Base-by-base conservation (phyloP, 2,329 filamentous ascomycete species). In the Diaporthe velutina region DNA sequence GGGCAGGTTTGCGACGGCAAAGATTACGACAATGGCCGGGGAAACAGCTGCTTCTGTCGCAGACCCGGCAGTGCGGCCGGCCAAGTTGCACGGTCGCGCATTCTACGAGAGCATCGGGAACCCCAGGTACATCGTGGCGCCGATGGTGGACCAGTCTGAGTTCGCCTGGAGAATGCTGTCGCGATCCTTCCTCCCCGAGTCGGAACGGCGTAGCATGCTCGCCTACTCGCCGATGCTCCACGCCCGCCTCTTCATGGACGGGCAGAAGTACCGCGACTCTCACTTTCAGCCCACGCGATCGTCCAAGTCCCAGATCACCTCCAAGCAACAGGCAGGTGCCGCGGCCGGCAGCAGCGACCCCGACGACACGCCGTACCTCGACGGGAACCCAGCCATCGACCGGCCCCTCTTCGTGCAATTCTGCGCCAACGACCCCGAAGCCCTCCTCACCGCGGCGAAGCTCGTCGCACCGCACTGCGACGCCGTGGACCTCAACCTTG, bases 131-230 rank as follows among this genome's bases (percentile, higher is more conserved):
- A 91, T 99, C 40, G 90, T 99, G 73, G 97, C 97, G 45, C 97
- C 97, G 48, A 99, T 99, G 97, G 97, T 99, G 30, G 96, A 99
- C 81, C 95, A 98, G 83, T 98, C 95, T 42, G 97, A 99, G 87
- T 98, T 98, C 86, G 97, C 96, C 80, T 99, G 97, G 97, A 94
- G 97, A 79, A 93, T 98, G 89, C 92, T 99, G 78, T 94, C 94
- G n/a, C 93, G 97, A 79, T 98, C 96, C 9, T 98, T 98, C 84
- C 91, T 98, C 79, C 89, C 94, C 1, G 84, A 92, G 8, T 86
- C 91, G 66, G 87, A 92, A 71, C 89, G 91, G 60, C 87, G 88
- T 72, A 89, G 88, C 30, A 86, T 98, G 45, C 90, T 98, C 58
- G 94, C 95, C 66, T 99, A 99, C 82, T 95, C 95, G 1, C 97